Conservation (phyloP, 208 protist genomes). For the Leishmania tropica region DNA sequence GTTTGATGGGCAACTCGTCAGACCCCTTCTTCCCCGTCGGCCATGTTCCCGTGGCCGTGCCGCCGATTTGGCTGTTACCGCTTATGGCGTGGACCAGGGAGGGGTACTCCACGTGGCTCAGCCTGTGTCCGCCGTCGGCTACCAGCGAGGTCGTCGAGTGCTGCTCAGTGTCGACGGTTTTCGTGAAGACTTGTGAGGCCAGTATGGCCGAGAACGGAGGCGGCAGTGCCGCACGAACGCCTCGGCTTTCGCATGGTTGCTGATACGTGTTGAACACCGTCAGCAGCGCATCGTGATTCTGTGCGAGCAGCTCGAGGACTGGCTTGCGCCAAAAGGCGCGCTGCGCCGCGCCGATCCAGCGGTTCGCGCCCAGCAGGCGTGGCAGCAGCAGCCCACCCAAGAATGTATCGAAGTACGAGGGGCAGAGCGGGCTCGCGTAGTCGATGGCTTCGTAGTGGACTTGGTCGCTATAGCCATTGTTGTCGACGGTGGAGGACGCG, state of each 20-base stretch:
- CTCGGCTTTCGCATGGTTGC: conserved; percentile 56
- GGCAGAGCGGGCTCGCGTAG: conserved; percentile 38
- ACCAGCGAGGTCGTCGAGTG: conserved; percentile 6
- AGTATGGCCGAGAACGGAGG: conserved; percentile 38
- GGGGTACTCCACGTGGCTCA: conserved; percentile 15
- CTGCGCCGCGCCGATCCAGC: conserved; percentile 22
- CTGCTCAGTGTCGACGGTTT: conserved; percentile 16
- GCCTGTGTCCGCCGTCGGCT: background rate
- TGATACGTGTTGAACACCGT: conserved; percentile 51
- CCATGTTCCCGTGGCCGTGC: background rate
- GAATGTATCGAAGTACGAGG: conserved; percentile 44
- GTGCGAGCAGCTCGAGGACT: conserved; percentile 34
- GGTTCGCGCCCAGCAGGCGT: conserved; percentile 44
- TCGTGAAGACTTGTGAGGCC: conserved; percentile 21
- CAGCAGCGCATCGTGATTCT: conserved; percentile 48
- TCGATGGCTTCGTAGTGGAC: conserved; percentile 41
- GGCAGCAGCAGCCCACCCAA: conserved; percentile 53
- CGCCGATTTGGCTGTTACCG: conserved; percentile 6
- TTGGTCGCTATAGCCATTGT: background rate
- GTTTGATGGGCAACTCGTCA: background rate
- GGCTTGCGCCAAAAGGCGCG: conserved; percentile 24
- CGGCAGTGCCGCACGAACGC: conserved; percentile 55
- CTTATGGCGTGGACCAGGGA: conserved; percentile 17
- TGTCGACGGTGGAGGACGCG: background rate
- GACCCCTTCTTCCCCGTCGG: background rate